Evolutionary conservation across 306 rosid genomes (phyloP), one percentile per base, ranked within the genome.

Genomic region (Pyrus betulifolia): DNA sequence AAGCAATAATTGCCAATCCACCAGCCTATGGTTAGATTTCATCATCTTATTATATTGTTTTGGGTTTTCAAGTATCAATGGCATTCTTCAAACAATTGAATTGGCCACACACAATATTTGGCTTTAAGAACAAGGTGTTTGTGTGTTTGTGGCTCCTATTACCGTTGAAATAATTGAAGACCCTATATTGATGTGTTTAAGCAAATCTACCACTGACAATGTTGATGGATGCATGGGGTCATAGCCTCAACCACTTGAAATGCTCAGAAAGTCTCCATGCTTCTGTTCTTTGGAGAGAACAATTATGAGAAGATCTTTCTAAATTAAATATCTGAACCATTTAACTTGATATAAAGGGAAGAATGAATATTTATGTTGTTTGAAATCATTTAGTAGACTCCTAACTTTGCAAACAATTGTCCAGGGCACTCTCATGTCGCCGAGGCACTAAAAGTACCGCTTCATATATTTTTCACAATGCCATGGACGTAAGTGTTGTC

Each of bases 401-500:
- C 82, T 78, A 77, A 88, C 63, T 84, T 72, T 63, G 44, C 61
- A 51, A 70, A 22, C 70, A 55, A 69, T 87, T 87, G 30, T 85
- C 82, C 93, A 95, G 98, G 97, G 69, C 97, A 95, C 78, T 83
- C 86, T 77, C 92, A 92, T 86, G 92, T 95, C 78, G 98, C 96
- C 6, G 97, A 95, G 93, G 82, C 79, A 38, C 87, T 95, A 66
- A 69, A 78, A 38, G 82, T 92, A 60, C 97, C 97, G 0, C 85
- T 92, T 75, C 98, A 95, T 83, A 84, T 95, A 70, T 90, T 95
- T 80, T 95, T 95, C 72, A 95, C 98, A 5, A 89, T 95, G 97
- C 98, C 98, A 67, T 95, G 97, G 98, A 92, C 98, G 98, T 92
- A 90, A 95, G 98, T 85, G 80, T 82, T 85, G 66, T 82, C 83